Evolutionary conservation across 768 basidiomycete genomes (phyloP).

Genomic region (Boletellus ananas): DNA sequence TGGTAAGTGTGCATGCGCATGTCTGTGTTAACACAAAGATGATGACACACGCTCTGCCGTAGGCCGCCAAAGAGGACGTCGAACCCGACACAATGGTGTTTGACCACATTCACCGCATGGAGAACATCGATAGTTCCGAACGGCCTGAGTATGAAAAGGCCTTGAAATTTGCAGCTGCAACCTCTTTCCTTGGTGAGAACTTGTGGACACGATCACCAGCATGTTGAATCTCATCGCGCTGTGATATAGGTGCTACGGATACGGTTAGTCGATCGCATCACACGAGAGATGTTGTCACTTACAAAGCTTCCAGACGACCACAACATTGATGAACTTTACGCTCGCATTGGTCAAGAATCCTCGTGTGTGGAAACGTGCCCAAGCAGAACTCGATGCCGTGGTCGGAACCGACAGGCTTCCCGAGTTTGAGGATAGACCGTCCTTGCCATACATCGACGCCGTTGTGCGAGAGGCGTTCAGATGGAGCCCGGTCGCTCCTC

Average conservation of each 20-base stretch:
- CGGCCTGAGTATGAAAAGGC: constrained; percentile 3
- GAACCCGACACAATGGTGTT: constrained; percentile 9
- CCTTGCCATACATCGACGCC: constrained; percentile 15
- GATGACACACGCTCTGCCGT: not conserved
- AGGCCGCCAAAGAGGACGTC: not conserved
- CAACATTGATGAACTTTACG: not conserved
- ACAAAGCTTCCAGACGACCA: constrained; percentile 6
- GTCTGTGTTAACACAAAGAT: too few species aligned
- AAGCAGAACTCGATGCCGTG: constrained; percentile 8
- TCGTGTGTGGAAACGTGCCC: constrained; percentile 10
- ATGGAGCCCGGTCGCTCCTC: constrained; percentile 11
- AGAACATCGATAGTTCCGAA: constrained; percentile 3
- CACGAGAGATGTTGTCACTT: not conserved
- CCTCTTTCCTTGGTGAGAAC: constrained; percentile 12
- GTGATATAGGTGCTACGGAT: constrained; percentile 6
- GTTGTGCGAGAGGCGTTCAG: constrained; percentile 15
- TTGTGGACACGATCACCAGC: too few species aligned
- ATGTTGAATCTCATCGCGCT: not conserved
- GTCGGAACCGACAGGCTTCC: constrained; percentile 6
- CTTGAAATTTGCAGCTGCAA: constrained; percentile 7
- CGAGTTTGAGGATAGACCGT: constrained; percentile 18
- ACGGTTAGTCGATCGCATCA: not conserved
- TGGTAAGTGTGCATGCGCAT: constrained; percentile 15
- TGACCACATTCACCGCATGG: constrained; percentile 15
- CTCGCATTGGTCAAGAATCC: constrained; percentile 15